Evolutionary conservation across 768 basidiomycete species (phyloP).

Genomic region (Lepiota venenata): DNA sequence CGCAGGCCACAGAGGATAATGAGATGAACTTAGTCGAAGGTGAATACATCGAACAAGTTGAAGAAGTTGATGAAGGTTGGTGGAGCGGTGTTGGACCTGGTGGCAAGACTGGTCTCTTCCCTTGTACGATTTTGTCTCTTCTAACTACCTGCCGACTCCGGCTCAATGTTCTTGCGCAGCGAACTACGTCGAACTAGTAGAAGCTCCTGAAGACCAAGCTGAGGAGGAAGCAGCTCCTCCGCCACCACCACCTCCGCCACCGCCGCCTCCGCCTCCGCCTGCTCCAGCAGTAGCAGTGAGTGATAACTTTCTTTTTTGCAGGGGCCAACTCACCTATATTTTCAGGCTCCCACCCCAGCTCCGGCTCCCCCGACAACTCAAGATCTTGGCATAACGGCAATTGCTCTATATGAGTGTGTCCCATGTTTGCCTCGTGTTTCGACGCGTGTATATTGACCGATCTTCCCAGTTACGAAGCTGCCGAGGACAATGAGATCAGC

Average conservation of each 20-base stretch:
- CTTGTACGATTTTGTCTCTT: conserved; percentile 45
- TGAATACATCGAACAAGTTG: conserved; percentile 77
- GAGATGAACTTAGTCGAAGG: conserved; percentile 81
- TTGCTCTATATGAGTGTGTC: conserved; percentile 71
- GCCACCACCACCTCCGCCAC: conserved; percentile 53
- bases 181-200: conserved; percentile 83
- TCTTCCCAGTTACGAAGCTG: conserved; percentile 71
- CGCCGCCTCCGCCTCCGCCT: conserved; percentile 48
- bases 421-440: background rate
- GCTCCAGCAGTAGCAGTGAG: conserved; percentile 42
- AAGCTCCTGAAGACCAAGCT: conserved; percentile 35
- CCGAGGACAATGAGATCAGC: conserved; percentile 87
- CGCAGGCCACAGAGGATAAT: conserved; percentile 77
- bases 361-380: conserved; percentile 30
- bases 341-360: conserved; percentile 37
- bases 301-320: background rate
- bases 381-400: conserved; percentile 58
- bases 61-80: conserved; percentile 89
- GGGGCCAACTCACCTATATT: conserved; percentile 29
- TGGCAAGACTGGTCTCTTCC: conserved; percentile 84
- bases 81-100: conserved; percentile 75
- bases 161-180: conserved; percentile 35
- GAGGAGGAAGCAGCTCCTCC: conserved; percentile 38
- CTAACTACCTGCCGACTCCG: background rate
- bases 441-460: conserved; percentile 1